phyloP scores from a whole-genome alignment of 805 yeast species.

The Suhomyces sp. region DNA sequence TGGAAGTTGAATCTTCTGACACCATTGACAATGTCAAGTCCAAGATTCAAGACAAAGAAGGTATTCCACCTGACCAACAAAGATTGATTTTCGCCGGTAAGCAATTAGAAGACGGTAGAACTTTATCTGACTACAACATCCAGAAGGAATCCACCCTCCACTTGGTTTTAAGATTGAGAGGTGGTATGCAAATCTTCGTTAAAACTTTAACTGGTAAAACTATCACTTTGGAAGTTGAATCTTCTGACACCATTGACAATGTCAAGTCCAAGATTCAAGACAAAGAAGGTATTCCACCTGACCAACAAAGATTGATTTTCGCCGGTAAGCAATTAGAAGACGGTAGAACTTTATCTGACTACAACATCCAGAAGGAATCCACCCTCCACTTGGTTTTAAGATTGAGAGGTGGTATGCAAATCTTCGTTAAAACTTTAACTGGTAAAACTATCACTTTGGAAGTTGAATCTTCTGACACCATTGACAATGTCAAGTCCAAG shows the following conservation, averaged over 20 bases:
- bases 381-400: slow-evolving; percentile 94
- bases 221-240: slow-evolving; percentile 91
- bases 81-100: slow-evolving; percentile 99
- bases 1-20: slow-evolving; percentile 98
- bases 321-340: slow-evolving; percentile 53
- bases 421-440: slow-evolving; percentile 49
- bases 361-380: slow-evolving; percentile 99
- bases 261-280: slow-evolving; percentile 53
- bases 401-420: slow-evolving; percentile 77
- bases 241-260: slow-evolving; percentile 95
- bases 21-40: slow-evolving; percentile 98
- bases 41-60: slow-evolving; percentile 98
- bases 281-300: slow-evolving; percentile 46
- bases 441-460: slow-evolving; percentile 80
- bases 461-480: slow-evolving; percentile 96
- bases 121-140: slow-evolving; percentile 98
- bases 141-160: slow-evolving; percentile 99
- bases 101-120: slow-evolving; percentile 99
- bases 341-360: slow-evolving; percentile 97
- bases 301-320: slow-evolving; percentile 48
- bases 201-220: slow-evolving; percentile 63
- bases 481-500: slow-evolving; percentile 74
- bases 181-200: slow-evolving; percentile 48
- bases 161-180: slow-evolving; percentile 95
- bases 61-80: slow-evolving; percentile 99